phyloP scores from a whole-genome alignment of 148 eudicot species.

The Heliamphora exappendiculata region DNA sequence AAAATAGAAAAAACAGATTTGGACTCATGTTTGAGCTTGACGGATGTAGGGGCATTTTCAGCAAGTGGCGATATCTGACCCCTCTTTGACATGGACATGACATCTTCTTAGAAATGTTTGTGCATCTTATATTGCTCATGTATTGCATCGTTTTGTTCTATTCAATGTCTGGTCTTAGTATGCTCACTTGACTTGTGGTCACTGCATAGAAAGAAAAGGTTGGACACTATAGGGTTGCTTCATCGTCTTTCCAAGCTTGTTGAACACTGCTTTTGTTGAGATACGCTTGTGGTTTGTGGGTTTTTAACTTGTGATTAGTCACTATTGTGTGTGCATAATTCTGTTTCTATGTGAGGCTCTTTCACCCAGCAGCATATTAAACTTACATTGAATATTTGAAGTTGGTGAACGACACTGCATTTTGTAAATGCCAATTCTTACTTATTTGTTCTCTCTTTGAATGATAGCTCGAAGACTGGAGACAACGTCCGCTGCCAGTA shows the following conservation, averaged over 20 bases:
- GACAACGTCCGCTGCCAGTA: constrained; percentile 76
- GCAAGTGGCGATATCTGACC: neutral
- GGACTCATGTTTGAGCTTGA: neutral
- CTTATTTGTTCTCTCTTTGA: constrained; percentile 6
- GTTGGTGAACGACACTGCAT: neutral
- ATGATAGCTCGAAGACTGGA: constrained; percentile 91
- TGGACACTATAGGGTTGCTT: neutral
- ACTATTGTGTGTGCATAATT: neutral
- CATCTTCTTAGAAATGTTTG: neutral
- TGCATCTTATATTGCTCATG: neutral
- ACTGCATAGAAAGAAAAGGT: neutral
- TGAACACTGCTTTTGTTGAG: neutral
- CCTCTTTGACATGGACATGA: neutral
- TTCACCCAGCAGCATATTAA: neutral
- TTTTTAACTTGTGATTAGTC: neutral
- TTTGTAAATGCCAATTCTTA: neutral
- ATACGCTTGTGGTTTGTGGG: neutral
- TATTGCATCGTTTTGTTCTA: neutral
- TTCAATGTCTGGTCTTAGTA: neutral
- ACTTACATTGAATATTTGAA: neutral
- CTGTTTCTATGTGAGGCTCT: neutral
- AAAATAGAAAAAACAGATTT: neutral
- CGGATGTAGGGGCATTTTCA: neutral
- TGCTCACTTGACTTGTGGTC: neutral
- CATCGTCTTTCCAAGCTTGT: neutral